phyloP scores from a whole-genome alignment of 768 basidiomycete species.

The Mrakia gelida region DNA sequence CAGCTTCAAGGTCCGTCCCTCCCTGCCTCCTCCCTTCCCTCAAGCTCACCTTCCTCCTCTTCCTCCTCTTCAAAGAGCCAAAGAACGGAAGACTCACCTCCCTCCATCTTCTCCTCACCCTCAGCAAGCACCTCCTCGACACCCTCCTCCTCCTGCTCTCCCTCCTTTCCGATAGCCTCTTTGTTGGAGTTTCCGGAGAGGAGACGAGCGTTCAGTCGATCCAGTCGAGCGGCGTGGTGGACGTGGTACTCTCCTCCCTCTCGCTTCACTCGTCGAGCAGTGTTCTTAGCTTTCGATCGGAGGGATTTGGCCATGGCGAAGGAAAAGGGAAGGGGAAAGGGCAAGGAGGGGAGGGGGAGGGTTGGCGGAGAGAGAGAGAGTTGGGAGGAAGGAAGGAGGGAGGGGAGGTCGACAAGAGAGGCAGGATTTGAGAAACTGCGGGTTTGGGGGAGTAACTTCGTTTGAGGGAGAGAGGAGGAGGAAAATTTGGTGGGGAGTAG shows the following conservation, averaged over 20 bases:
- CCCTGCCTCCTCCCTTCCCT: not conserved
- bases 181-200: slow-evolving; percentile 29
- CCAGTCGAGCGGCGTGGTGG: slow-evolving; percentile 31
- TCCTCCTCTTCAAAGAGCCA: not conserved
- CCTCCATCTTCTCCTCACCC: slow-evolving; percentile 23
- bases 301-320: slow-evolving; percentile 33
- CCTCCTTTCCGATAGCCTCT: slow-evolving; percentile 25
- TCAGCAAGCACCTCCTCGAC: slow-evolving; percentile 17
- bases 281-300: slow-evolving; percentile 30
- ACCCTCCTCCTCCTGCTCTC: slow-evolving; percentile 16
- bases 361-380: not conserved
- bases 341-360: not conserved
- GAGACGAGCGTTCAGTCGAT: slow-evolving; percentile 25
- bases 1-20: not conserved
- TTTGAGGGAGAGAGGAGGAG: not conserved
- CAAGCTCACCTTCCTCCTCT: not conserved
- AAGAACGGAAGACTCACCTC: not conserved
- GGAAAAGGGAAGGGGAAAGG: not conserved
- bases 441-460: not conserved
- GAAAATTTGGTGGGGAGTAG: not conserved
- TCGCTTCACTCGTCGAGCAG: slow-evolving; percentile 25
- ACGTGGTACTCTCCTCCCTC: slow-evolving; percentile 30
- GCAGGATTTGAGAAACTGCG: not conserved
- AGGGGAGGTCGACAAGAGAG: not conserved
- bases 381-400: not conserved